Conservation (phyloP, 148 eudicot species). For the Nepenthes mirabilis region DNA sequence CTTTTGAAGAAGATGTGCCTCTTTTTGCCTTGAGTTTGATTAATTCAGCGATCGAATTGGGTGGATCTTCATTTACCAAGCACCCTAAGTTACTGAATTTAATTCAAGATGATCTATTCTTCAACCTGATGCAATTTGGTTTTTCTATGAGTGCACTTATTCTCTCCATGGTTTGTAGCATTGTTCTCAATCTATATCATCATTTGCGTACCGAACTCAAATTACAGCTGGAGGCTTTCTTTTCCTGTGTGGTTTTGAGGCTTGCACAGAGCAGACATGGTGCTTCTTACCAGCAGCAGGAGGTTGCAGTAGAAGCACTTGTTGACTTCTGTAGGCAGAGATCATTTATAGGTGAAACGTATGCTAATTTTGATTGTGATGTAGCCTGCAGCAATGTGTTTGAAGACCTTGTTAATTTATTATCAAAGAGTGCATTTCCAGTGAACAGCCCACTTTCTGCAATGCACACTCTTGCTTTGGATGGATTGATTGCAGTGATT, state of each 20-base stretch:
- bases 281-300: slow-evolving; percentile 18
- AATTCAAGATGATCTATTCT: slow-evolving; percentile 16
- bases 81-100: slow-evolving; percentile 12
- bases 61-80: slow-evolving; percentile 10
- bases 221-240: slow-evolving; percentile 17
- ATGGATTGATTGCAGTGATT: slow-evolving; percentile 12
- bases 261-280: slow-evolving; percentile 15
- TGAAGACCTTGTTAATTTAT: slow-evolving; percentile 13
- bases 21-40: slow-evolving; percentile 15
- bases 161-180: slow-evolving; percentile 14
- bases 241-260: slow-evolving; percentile 15
- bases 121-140: slow-evolving; percentile 13
- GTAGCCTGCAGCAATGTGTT: slow-evolving; percentile 13
- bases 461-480: slow-evolving; percentile 13
- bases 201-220: slow-evolving; percentile 12
- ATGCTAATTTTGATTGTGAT: slow-evolving; percentile 15
- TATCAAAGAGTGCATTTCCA: slow-evolving; percentile 16
- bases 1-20: slow-evolving; percentile 18
- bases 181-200: slow-evolving; percentile 14
- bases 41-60: slow-evolving; percentile 16
- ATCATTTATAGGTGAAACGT: slow-evolving; percentile 11
- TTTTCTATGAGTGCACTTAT: slow-evolving; percentile 15
- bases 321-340: slow-evolving; percentile 15
- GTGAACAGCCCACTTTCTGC: slow-evolving; percentile 17
- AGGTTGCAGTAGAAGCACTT: slow-evolving; percentile 17